Evolutionary conservation across 2,329 filamentous ascomycete species (phyloP), one percentile per base, ranked within the genome.

Genomic region (Arachnomyces sp.): DNA sequence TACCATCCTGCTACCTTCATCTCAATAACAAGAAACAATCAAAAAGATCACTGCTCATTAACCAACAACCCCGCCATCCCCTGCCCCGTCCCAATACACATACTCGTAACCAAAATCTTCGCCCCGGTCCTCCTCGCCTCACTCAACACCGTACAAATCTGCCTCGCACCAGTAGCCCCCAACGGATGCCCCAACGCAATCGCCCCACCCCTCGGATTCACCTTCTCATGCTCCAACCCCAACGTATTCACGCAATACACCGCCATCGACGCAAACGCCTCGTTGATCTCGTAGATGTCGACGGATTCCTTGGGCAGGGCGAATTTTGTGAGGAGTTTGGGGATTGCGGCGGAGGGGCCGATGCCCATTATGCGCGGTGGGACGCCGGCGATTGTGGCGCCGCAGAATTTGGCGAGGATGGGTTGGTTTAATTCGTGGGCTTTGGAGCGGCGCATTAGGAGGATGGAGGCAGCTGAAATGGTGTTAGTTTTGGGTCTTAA

Each of bases 281-380:
- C 92, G 71, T 98, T 98, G 59, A 98, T 68, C 75, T 96, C 92
- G 52, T 90, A 74, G 28, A 96, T 75, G 58, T 98, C 92, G 46
- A 92, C 77, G 54, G 96, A 92, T 44, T 82, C 77, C 39, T 94
- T 71, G 16, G 74, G 77, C 45, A 98, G 67, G 65, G 83, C 80
- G 74, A 83, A 80, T 69, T 92, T 82, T 57, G 67, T 67, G 34
- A 98, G 77, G 21, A 98, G 79, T 77, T 98, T 98, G 47, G 78
- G 78, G 46, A 82, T 78, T 14, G 77, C 78, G 49, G 78, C 64
- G 7, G 67, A 66, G 25, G 69, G 69, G 7, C 69, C 69, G 51
- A 96, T 95, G 49, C 90, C 92, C 92, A 98, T 98, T 68, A 98
- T 88, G 49, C 92, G 78, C 4, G 92, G 92, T 1, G 92, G 79